A percentile compares a stretch with the other conserved stretches of the same genome.
Evolutionary conservation across 331 rosid genomes (phyloP).

Genomic region (Prunus yedoensis): DNA sequence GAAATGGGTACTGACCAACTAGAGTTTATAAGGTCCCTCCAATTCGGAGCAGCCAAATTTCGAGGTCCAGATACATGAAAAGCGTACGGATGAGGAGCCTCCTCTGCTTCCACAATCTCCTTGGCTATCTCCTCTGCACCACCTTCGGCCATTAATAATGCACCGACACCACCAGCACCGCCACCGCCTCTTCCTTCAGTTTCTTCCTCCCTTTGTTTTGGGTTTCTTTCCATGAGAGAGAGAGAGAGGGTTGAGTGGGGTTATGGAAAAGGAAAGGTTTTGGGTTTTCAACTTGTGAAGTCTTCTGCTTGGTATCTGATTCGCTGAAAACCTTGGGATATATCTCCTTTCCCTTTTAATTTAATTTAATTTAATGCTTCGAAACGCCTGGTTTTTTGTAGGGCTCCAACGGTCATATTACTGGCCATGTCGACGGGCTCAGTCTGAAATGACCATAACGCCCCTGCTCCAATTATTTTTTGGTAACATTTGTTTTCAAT

Average conservation of each 20-base stretch:
- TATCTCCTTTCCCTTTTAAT: background rate
- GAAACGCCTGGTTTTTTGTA: constrained; percentile 25
- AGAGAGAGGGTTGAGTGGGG: constrained; percentile 1
- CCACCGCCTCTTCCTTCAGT: background rate
- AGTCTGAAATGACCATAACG: background rate
- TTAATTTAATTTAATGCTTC: background rate
- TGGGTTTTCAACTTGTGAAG: constrained; percentile 21
- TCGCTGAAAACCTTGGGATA: constrained; percentile 23
- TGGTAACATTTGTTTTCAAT: background rate
- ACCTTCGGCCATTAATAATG: constrained; percentile 39
- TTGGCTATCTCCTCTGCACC: constrained; percentile 7
- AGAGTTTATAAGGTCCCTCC: constrained; percentile 78
- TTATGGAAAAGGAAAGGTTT: constrained; percentile 17
- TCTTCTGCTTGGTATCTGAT: constrained; percentile 39
- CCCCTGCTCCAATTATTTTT: background rate
- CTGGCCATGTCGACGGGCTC: background rate
- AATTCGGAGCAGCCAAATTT: constrained; percentile 61
- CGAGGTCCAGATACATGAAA: constrained; percentile 97
- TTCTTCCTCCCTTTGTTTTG: constrained; percentile 15
- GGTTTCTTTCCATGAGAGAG: constrained; percentile 31
- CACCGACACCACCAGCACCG: constrained; percentile 20
- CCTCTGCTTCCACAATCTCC: constrained; percentile 26
- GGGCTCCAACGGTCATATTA: constrained; percentile 54
- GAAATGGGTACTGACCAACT: constrained; percentile 62
- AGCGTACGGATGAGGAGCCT: constrained; percentile 74